Evolutionary conservation across 345 rosid genomes (phyloP), one percentile per base, ranked within the genome.

Genomic region (Acer saccharum): DNA sequence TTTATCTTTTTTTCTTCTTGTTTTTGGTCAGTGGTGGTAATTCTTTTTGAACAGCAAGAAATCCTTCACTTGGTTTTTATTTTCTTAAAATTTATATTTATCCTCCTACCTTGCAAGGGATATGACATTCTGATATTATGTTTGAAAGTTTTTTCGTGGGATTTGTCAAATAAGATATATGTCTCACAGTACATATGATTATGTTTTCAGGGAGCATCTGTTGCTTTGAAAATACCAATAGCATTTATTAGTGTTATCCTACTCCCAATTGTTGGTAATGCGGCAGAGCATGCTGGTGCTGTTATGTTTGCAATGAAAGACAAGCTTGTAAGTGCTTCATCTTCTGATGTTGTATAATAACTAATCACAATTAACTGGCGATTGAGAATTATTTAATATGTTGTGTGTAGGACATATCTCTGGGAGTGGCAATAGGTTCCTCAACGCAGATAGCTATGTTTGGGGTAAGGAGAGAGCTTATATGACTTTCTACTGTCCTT

Each of bases 221-320:
- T 27, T n/a, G 69, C 85, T 9, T 74, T 81, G 84, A 86, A 84
- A 69, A 78, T 86, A 41, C 86, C 89, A 1, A 67, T 86, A 7
- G 78, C 89, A 8, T 88, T 88, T 79, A 86, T 84, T 41, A 88
- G 91, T 21, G 89, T 88, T 62, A 81, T 88, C 64, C 79, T 86
- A 48, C 84, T 86, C 11, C 91, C 89, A 21, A 86, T 88, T 17
- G 86, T 88, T 64, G 89, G 91, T 61, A 88, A 88, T 73, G 91
- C 91, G 12, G 89, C 91, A 69, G 89, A 88, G 76, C 91, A 88
- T 78, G 88, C 89, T 13, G 79, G 89, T 72, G 89, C 89, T 17
- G 57, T 86, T 58, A 80, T 86, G 88, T 88, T 86, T 81, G 89
- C 88, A 61, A 71, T 88, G 85, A 88, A 80, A 80, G 89, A 84